These are phyloP conservation scores for Ustilago sp. DNA, from an alignment of 1,284 basidiomycete genomes.

Conservation along the genomic window DNA sequence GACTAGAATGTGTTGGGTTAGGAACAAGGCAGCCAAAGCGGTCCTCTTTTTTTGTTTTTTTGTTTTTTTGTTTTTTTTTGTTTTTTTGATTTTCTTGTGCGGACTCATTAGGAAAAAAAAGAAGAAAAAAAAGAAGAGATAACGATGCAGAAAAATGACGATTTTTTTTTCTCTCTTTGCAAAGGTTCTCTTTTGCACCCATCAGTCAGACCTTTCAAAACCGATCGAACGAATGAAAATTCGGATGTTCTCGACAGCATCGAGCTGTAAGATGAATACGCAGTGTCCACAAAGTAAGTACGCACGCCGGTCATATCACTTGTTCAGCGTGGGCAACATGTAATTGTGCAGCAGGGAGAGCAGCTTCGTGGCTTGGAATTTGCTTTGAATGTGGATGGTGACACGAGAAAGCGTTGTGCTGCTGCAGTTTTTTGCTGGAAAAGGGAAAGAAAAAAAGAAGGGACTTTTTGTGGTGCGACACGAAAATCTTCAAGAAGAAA, in stretches of 20 bases:
- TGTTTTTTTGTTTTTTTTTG: background rate
- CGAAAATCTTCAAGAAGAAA: conserved; percentile 10
- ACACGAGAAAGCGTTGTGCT: background rate
- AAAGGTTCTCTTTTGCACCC: too few species aligned
- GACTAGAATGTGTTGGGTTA: background rate
- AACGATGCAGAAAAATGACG: background rate
- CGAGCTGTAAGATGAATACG: background rate
- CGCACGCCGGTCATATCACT: background rate
- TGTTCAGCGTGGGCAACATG: background rate
- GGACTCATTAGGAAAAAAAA: background rate
- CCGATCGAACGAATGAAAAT: background rate
- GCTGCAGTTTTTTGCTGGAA: background rate
- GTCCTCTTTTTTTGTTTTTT: background rate
- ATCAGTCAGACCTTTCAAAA: background rate
- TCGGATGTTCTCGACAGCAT: background rate
- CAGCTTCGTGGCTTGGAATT: conserved; percentile 9
- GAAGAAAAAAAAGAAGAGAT: too few species aligned
- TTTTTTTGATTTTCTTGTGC: background rate
- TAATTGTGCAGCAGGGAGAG: background rate
- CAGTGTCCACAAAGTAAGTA: background rate
- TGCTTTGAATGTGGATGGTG: background rate
- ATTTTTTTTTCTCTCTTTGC: too few species aligned
- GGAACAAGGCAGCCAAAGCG: background rate
- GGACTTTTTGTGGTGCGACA: too few species aligned
- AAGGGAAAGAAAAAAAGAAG: too few species aligned